Percentiles rank a stretch among this genome's conserved stretches.
phyloP scores from a whole-genome alignment of 2,329 filamentous ascomycete genomes.

The Aspergillus neoniger region DNA sequence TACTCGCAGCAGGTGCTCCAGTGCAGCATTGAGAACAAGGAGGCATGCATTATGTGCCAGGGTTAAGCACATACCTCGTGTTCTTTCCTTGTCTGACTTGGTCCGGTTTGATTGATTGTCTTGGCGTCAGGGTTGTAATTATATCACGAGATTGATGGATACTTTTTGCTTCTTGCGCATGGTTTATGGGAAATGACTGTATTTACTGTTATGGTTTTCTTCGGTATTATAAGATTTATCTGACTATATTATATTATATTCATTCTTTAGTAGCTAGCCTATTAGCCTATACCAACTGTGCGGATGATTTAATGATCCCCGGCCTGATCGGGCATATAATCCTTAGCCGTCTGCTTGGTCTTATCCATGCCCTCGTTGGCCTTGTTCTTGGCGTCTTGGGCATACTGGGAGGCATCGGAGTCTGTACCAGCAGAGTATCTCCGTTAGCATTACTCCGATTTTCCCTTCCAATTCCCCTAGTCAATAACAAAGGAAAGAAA shows the following conservation, averaged over 20 bases:
- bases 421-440: neutral
- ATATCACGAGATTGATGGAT: conserved; percentile 40
- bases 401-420: neutral
- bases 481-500: neutral
- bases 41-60: conserved; percentile 95
- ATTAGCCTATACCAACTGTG: no score
- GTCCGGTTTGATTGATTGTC: neutral
- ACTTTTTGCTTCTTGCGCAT: conserved; percentile 17
- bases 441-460: neutral
- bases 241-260: no score
- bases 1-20: conserved; percentile 89
- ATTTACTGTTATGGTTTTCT: conserved; percentile 6
- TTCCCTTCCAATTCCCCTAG: neutral
- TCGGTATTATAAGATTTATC: no score
- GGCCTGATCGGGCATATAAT: neutral
- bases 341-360: neutral
- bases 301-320: neutral
- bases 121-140: conserved; percentile 24
- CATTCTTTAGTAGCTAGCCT: no score
- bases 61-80: conserved; percentile 57
- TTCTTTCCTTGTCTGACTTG: neutral
- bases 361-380: neutral
- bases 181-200: conserved; percentile 10
- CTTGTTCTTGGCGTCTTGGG: neutral
- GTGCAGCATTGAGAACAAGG: conserved; percentile 97